A percentile compares a stretch with the other conserved stretches of the same genome.
phyloP scores from a whole-genome alignment of 1,284 basidiomycete species.

The Chiua sp. region DNA sequence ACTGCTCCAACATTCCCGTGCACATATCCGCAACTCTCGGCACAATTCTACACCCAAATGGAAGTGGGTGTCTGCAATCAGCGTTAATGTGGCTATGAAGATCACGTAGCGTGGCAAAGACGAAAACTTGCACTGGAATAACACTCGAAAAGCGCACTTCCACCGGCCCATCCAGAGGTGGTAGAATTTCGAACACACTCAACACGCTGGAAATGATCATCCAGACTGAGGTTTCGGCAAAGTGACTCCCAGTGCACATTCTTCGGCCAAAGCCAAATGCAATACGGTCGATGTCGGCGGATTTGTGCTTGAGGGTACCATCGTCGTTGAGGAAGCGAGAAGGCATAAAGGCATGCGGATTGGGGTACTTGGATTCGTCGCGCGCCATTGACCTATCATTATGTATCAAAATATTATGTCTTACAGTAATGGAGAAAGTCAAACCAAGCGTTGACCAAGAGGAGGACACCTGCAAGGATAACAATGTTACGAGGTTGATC shows the following conservation, averaged over 20 bases:
- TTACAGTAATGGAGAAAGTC: too few relatives aligned
- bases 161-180: too few relatives aligned
- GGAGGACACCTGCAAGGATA: constrained; percentile 13
- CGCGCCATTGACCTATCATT: constrained; percentile 28
- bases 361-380: constrained; percentile 23
- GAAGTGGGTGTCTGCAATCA: too few relatives aligned
- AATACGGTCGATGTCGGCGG: constrained; percentile 9
- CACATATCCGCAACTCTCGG: too few relatives aligned
- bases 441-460: constrained; percentile 31
- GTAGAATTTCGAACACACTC: too few relatives aligned
- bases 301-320: constrained; percentile 15
- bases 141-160: too few relatives aligned
- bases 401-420: neutral
- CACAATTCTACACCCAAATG: too few relatives aligned
- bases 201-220: too few relatives aligned
- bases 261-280: constrained; percentile 30
- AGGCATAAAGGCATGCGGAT: constrained; percentile 23
- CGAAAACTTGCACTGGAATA: too few relatives aligned
- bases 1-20: too few relatives aligned
- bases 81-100: too few relatives aligned
- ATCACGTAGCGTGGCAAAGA: too few relatives aligned
- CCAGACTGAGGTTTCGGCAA: constrained; percentile 25
- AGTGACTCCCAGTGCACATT: constrained; percentile 24
- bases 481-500: neutral
- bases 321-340: constrained; percentile 30